phyloP scores from a whole-genome alignment of 1,284 basidiomycete genomes.

The Coniferiporia weirii region DNA sequence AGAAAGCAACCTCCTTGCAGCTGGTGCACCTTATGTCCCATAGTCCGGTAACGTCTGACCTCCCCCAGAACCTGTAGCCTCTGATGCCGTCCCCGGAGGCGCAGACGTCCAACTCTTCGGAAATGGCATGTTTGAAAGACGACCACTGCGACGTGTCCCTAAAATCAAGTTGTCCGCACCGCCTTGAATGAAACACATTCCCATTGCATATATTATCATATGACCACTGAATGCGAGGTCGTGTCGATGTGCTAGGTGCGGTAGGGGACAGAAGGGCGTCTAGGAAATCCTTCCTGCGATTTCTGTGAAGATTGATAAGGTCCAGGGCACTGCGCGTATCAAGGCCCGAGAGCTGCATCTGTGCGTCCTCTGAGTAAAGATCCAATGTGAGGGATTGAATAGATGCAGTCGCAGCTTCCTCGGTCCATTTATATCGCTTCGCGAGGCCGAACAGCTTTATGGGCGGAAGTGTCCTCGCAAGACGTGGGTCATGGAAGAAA shows the following conservation, averaged over 20 bases:
- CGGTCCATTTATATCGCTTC: constrained; percentile 37
- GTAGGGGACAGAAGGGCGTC: background rate
- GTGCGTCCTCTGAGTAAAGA: constrained; percentile 19
- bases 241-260: too few relatives aligned
- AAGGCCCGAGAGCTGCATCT: background rate
- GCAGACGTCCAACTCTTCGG: background rate
- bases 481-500: background rate
- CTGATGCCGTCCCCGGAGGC: background rate
- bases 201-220: background rate
- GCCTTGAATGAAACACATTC: background rate
- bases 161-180: background rate
- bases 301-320: background rate
- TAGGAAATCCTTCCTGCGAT: background rate
- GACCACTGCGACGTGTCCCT: background rate
- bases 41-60: background rate
- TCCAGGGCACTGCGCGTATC: background rate
- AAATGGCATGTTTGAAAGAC: background rate
- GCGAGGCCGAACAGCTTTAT: constrained; percentile 38
- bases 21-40: background rate
- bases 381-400: constrained; percentile 34
- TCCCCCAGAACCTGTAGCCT: background rate
- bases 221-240: too few relatives aligned
- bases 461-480: constrained; percentile 24
- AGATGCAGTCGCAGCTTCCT: constrained; percentile 35
- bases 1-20: background rate